Percentiles rank a stretch among this genome's conserved stretches.
Evolutionary conservation across 2,329 filamentous ascomycete species (phyloP).

Genomic region (Pseudopyrenochaeta lycopersici): DNA sequence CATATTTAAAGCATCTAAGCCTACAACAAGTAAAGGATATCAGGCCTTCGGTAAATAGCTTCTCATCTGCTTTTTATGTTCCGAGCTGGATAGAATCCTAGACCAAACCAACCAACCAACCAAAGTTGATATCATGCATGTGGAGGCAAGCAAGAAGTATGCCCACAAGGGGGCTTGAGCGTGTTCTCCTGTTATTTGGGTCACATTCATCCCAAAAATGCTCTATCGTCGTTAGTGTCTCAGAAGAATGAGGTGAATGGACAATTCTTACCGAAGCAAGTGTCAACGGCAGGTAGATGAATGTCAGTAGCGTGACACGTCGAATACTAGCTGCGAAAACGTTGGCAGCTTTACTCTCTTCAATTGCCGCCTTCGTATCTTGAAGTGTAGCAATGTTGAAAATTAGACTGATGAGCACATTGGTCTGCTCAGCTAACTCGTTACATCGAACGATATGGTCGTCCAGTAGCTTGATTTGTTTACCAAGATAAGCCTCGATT

Average conservation of each 20-base stretch:
- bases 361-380: constrained; percentile 17
- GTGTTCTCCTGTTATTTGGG: constrained; percentile 14
- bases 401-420: constrained; percentile 20
- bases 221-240: constrained; percentile 8
- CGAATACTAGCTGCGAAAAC: constrained; percentile 13
- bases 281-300: constrained; percentile 23
- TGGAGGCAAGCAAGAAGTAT: constrained; percentile 12
- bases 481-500: not conserved
- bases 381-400: constrained; percentile 22
- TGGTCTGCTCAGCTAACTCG: constrained; percentile 16
- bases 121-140: constrained; percentile 17
- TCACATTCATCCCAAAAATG: constrained; percentile 23
- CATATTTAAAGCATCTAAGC: no score
- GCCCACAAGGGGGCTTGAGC: constrained; percentile 15
- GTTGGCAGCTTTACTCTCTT: constrained; percentile 23
- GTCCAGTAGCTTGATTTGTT: constrained; percentile 8
- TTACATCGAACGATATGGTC: constrained; percentile 18
- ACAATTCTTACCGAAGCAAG: constrained; percentile 13
- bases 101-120: constrained; percentile 21
- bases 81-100: not conserved
- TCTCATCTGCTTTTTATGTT: not conserved
- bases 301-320: constrained; percentile 19
- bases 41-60: not conserved
- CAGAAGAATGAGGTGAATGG: not conserved
- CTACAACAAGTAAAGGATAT: no score